Evolutionary conservation across 2,329 filamentous ascomycete species (phyloP).

Genomic region (Aspergillus floridensis): DNA sequence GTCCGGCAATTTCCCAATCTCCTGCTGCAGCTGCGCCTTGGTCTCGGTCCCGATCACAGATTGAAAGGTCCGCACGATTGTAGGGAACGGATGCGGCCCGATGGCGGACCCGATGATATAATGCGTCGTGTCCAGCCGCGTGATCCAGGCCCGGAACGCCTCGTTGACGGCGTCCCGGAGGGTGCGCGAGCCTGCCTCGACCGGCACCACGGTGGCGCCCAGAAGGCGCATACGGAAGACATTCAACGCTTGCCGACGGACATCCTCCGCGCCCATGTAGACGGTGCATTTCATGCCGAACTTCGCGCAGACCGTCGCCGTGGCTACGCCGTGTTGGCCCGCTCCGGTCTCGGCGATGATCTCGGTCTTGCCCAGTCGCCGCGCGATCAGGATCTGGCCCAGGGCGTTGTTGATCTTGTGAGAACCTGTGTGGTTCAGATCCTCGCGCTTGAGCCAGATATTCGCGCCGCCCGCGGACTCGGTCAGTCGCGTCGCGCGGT

Average conservation of each 20-base stretch:
- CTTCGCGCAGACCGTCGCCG: constrained; percentile 92
- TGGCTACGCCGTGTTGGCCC: constrained; percentile 93
- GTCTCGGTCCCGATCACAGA: constrained; percentile 92
- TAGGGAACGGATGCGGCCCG: constrained; percentile 93
- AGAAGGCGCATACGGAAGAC: constrained; percentile 95
- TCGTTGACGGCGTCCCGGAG: constrained; percentile 87
- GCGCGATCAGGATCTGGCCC: constrained; percentile 86
- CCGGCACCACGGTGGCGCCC: constrained; percentile 82
- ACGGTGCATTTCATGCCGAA: constrained; percentile 97
- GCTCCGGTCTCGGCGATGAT: constrained; percentile 97
- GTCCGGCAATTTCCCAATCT: constrained; percentile 81
- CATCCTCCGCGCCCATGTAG: constrained; percentile 96
- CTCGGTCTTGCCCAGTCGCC: constrained; percentile 82
- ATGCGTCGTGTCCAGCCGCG: constrained; percentile 83
- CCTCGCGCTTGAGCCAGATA: constrained; percentile 96
- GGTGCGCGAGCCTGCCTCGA: constrained; percentile 77
- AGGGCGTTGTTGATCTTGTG: constrained; percentile 99
- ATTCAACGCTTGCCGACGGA: constrained; percentile 86
- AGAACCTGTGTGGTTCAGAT: constrained; percentile 92
- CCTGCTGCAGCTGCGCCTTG: constrained; percentile 76
- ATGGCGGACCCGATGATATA: constrained; percentile 96
- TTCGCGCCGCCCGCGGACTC: constrained; percentile 84
- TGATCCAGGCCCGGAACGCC: constrained; percentile 85
- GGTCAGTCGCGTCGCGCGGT: constrained; percentile 80
- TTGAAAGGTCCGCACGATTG: constrained; percentile 96